Evolutionary conservation across 768 basidiomycete genomes (phyloP).

Genomic region (Macrolepiota fuliginosa): DNA sequence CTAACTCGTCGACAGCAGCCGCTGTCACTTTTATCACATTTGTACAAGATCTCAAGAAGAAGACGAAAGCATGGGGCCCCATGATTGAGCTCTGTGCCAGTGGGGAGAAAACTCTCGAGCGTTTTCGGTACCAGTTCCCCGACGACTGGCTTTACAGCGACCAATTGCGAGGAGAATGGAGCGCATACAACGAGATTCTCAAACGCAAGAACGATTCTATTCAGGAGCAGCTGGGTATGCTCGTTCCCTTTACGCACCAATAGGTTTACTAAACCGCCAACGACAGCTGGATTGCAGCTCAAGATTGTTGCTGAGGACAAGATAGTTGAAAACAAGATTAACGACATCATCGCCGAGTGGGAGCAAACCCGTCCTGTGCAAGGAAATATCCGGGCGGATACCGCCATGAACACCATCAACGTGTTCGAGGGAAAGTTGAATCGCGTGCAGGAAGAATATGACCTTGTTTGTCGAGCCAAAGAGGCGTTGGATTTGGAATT

Average conservation of each 20-base stretch:
- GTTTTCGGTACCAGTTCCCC: slow-evolving; percentile 95
- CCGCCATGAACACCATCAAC: slow-evolving; percentile 93
- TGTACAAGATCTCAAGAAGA: slow-evolving; percentile 97
- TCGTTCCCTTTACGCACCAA: neutral
- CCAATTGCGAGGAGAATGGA: slow-evolving; percentile 97
- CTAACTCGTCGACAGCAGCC: slow-evolving; percentile 92
- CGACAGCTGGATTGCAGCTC: slow-evolving; percentile 90
- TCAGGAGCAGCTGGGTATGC: slow-evolving; percentile 92
- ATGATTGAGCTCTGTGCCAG: slow-evolving; percentile 93
- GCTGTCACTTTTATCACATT: slow-evolving; percentile 99
- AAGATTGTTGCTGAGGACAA: slow-evolving; percentile 99
- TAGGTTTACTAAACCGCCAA: neutral
- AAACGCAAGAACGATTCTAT: slow-evolving; percentile 98
- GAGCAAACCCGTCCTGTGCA: slow-evolving; percentile 95
- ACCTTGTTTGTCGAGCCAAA: slow-evolving; percentile 93
- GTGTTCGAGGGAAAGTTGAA: slow-evolving; percentile 91
- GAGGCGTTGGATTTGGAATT: slow-evolving; percentile 95
- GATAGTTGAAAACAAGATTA: slow-evolving; percentile 94
- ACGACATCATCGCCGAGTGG: slow-evolving; percentile 90
- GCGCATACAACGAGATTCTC: slow-evolving; percentile 96
- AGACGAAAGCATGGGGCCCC: slow-evolving; percentile 94
- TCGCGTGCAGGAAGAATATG: slow-evolving; percentile 91
- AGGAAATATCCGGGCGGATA: slow-evolving; percentile 94
- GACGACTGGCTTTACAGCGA: slow-evolving; percentile 99
- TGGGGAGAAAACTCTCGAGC: slow-evolving; percentile 96